A percentile compares a stretch with the other conserved stretches of the same genome.
Conservation (phyloP, 2,329 filamentous ascomycete species). For the Cryphonectria naterciae region DNA sequence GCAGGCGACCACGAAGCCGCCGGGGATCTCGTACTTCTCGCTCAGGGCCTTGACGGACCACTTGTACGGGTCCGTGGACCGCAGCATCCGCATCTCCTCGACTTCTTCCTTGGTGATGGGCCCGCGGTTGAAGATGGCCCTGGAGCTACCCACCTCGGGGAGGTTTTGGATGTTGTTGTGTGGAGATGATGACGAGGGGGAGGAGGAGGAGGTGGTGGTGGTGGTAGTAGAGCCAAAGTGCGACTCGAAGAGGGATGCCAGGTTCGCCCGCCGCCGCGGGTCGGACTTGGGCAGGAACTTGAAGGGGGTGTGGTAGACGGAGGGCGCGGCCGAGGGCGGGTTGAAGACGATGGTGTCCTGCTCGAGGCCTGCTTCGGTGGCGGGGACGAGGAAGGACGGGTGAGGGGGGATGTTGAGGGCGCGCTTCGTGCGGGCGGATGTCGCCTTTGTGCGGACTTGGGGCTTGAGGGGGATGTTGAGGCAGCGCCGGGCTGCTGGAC, state of each 20-base stretch:
- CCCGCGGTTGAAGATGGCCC: constrained; percentile 36
- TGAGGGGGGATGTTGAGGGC: constrained; percentile 64
- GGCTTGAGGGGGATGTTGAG: constrained; percentile 26
- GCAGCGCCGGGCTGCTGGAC: constrained; percentile 24
- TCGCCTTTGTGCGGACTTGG: constrained; percentile 50
- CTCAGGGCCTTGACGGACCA: constrained; percentile 62
- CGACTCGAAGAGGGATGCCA: constrained; percentile 47
- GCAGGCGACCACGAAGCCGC: constrained; percentile 62
- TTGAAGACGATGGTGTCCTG: constrained; percentile 53
- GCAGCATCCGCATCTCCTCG: constrained; percentile 61
- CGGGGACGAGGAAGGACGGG: constrained; percentile 58
- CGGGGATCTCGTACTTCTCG: constrained; percentile 58
- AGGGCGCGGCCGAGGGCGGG: constrained; percentile 50
- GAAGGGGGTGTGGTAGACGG: constrained; percentile 68
- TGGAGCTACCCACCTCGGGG: constrained; percentile 27
- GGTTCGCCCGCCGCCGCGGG: constrained; percentile 55
- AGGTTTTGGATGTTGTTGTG: constrained; percentile 15
- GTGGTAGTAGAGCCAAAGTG: constrained; percentile 19
- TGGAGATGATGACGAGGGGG: not conserved
- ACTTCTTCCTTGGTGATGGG: constrained; percentile 61
- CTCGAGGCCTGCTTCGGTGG: constrained; percentile 38
- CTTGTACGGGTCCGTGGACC: constrained; percentile 54
- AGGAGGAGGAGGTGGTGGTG: not conserved
- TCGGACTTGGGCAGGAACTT: constrained; percentile 65
- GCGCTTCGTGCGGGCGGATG: constrained; percentile 58